Base-by-base conservation (phyloP, 805 yeast species). In the Myxozyma mucilagina region DNA sequence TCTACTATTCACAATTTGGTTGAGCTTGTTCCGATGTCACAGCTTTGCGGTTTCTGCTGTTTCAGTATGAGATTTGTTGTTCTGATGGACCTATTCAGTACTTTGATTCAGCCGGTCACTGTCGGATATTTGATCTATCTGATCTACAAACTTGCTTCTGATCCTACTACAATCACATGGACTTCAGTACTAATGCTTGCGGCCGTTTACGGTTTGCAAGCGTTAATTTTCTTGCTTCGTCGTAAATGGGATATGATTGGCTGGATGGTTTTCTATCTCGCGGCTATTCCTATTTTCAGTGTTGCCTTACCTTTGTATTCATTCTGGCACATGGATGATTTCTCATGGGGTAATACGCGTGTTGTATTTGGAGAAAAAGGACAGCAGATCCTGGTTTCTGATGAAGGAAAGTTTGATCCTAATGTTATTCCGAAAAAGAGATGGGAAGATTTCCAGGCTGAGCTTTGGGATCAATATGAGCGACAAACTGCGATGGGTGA, bases 331-430 rank as follows among this genome's bases (percentile, higher is more conserved):
- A 84, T 84, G 78, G 87, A 84, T 68, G 87, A 84, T 73, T 84
- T 84, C 75, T 80, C 84, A 64, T 84, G 87, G 87, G 87, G 87
- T 66, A 84, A 80, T 67, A 84, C 87, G 16, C 80, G 87, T 70
- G 75, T 80, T 47, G 83, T 84, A 32, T 76, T 76, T 10, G 86
- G 85, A 24, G 86, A 76, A 52, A 75, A 76, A 63, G 80, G 82
- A 38, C 80, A 81, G 70, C 80, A 80, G 60, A 76, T 76, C 43
- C 79, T 83, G 59, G 74, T 78, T 48, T 76, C 73, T 8, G 74
- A 66, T 38, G 85, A 79, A 63, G 87, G 87, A 58, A 74, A 74
- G 38, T 84, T 82, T 64, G 87, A 84, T 68, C 81, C 85, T 3
- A 73, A 81, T 4, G 79, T 78, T 58, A 84, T 84, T 63, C 78